These are phyloP conservation scores for Aspergillus carbonarius DNA, from an alignment of 2,329 filamentous ascomycete species.

Conservation along the genomic window DNA sequence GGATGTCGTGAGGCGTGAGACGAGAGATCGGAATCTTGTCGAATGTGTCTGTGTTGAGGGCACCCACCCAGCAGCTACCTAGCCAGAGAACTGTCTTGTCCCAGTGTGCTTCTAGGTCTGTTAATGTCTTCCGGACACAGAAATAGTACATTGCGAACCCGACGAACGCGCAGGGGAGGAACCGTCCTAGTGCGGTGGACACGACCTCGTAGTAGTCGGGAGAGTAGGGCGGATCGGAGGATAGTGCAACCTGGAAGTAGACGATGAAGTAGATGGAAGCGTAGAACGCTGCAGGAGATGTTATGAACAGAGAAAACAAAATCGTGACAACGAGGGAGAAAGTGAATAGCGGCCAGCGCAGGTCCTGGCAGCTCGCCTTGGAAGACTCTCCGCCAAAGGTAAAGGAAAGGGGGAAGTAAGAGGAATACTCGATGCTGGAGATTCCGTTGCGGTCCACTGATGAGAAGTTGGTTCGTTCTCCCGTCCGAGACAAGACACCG, in stretches of 20 bases:
- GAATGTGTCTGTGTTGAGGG: conserved; percentile 63
- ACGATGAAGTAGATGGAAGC: conserved; percentile 54
- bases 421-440: conserved; percentile 53
- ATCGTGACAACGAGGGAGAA: conserved; percentile 57
- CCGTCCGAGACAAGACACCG: conserved; percentile 54
- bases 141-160: conserved; percentile 58
- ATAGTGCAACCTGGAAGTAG: conserved; percentile 62
- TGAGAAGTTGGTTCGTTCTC: conserved; percentile 51
- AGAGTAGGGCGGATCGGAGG: conserved; percentile 58
- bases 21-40: conserved; percentile 63
- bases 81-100: conserved; percentile 64
- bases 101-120: conserved; percentile 54
- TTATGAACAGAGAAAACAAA: conserved; percentile 57
- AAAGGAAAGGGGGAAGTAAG: conserved; percentile 60
- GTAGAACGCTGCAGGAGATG: conserved; percentile 58
- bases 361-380: conserved; percentile 48
- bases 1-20: conserved; percentile 60
- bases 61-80: conserved; percentile 60
- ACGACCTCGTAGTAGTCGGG: conserved; percentile 56
- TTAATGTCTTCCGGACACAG: conserved; percentile 51
- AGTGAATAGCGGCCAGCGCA: conserved; percentile 58
- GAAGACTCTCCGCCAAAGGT: conserved; percentile 46
- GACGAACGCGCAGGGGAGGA: conserved; percentile 60
- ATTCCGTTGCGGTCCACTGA: conserved; percentile 51
- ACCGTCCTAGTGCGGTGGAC: conserved; percentile 56